Conservation (phyloP, 768 basidiomycete genomes). For the Boletales sp. region DNA sequence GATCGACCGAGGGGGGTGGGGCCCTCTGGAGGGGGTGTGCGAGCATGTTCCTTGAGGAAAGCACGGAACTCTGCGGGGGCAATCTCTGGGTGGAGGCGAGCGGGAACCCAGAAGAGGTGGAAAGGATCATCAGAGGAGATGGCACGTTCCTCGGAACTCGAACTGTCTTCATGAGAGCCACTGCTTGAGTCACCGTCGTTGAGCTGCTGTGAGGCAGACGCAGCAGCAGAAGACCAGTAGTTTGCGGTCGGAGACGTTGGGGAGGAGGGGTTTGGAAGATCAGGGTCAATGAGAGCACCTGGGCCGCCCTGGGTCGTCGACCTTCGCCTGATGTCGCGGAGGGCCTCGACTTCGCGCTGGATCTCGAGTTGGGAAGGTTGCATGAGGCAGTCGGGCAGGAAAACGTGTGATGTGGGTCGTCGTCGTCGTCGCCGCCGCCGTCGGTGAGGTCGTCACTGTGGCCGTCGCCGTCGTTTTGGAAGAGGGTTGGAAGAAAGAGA, state of each 20-base stretch:
- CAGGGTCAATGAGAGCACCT: conserved; percentile 86
- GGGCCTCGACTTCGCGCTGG: conserved; percentile 79
- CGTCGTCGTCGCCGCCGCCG: conserved; percentile 7
- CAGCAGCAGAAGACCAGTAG: conserved; percentile 45
- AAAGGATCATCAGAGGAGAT: conserved; percentile 69
- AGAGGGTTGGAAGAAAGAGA: neutral
- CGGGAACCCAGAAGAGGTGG: conserved; percentile 98
- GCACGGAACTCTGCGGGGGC: conserved; percentile 94
- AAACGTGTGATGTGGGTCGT: conserved; percentile 14
- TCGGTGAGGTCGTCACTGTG: conserved; percentile 9
- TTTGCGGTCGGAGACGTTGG: conserved; percentile 53
- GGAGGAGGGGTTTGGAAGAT: conserved; percentile 75
- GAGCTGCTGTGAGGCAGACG: conserved; percentile 30
- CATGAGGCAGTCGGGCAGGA: conserved; percentile 31
- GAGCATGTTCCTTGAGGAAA: conserved; percentile 91
- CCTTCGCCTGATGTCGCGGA: conserved; percentile 79
- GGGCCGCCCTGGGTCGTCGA: conserved; percentile 73
- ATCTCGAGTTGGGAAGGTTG: conserved; percentile 85
- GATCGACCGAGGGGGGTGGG: conserved; percentile 39
- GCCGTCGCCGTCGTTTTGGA: conserved; percentile 7
- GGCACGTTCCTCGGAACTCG: conserved; percentile 33
- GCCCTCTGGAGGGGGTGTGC: conserved; percentile 52
- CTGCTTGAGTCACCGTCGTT: conserved; percentile 45
- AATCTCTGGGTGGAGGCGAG: conserved; percentile 93
- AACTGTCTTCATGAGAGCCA: conserved; percentile 38